Evolutionary conservation across 768 basidiomycete species (phyloP), one percentile per base, ranked within the genome.

Genomic region (Termitomyces sp.): DNA sequence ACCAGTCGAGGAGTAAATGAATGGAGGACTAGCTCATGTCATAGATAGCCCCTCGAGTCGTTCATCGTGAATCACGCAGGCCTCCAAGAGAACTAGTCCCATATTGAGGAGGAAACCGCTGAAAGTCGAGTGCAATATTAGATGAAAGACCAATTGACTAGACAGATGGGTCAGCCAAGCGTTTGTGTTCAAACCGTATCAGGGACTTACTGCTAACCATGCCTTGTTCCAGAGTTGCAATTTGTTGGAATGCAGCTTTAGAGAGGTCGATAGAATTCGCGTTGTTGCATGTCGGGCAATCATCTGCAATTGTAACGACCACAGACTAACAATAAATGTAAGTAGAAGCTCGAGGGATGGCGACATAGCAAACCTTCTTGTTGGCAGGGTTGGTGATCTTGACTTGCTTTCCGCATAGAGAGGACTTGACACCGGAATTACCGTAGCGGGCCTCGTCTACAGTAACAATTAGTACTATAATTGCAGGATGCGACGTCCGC

Each of bases 221-320:
- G 60, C 93, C 93, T 24, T 77, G 66, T 6, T 64, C 65, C 43
- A 75, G 65, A 47, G 69, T 55, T 46, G 81, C 83, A 57, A 95
- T 79, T 16, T 68, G 63, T 26, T 71, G 31, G 81, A 95, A 94
- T 46, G 90, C 88, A 54, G 65, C 83, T 50, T 63, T 55, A n/a
- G 89, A 90, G 43, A 91, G 75, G 65, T 92, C 89, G 66, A 97
- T 84, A 16, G 86, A 89, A 69, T 87, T 79, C 29, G 36, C 34
- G 64, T 81, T 83, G 0, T 65, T 51, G 74, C 92, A 96, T 20
- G 86, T 87, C 26, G 92, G 92, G 78, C 93, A 97, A 37, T 79
- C 85, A 63, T 94, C 92, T 13, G 81, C 90, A 61, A 97, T 76
- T 26, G 76, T 79, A 46, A 85, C 92, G 4, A 70, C 76, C 57